Evolutionary conservation across 306 rosid species (phyloP), one percentile per base, ranked within the genome.

Genomic region (Dryas drummondii): DNA sequence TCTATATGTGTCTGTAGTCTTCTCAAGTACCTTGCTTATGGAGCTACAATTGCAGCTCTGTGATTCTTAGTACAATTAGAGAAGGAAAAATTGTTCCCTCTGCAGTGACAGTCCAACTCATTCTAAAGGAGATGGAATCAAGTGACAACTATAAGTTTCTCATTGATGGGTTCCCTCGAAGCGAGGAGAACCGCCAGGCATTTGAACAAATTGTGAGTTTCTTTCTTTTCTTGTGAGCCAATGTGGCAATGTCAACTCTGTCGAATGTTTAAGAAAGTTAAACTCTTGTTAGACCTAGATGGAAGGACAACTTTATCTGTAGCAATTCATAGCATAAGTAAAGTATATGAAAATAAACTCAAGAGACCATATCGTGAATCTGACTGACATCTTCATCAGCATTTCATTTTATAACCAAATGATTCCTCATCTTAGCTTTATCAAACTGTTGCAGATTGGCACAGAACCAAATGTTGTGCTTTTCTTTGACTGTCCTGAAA

Each of bases 41-140:
- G 45, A 74, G 71, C 48, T 57, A 11, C 60, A 41, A 67, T 85
- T 85, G 83, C 93, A 94, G 99, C 59, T 78, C 93, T 12, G 86
- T 81, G 97, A 92, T 92, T 83, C 86, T 92, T 56, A 68, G 65
- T 64, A 86, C 92, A 64, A 92, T 92, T 78, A 87, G 76, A 58
- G 93, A 88, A 85, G 99, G 97, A 75, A 87, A 75, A 71, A 94
- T 94, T 41, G 99, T 94, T 78, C 99, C 99, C 58, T 94, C 99
- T 49, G 85, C 85, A 63, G 89, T 94, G 76, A 92, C 99, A 1
- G 84, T 94, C 77, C 86, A 83, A 53, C 85, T 94, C 84, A 82
- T 94, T 75, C 89, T 73, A 49, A 92, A 65, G 89, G 99, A 90
- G 91, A 82, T 94, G 91, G 87, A 92, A 82, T 80, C 78, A 58